A percentile compares a stretch with the other conserved stretches of the same genome.
These are phyloP conservation scores for Comarum palustre DNA, from an alignment of 306 rosid species.

Conservation along the genomic window DNA sequence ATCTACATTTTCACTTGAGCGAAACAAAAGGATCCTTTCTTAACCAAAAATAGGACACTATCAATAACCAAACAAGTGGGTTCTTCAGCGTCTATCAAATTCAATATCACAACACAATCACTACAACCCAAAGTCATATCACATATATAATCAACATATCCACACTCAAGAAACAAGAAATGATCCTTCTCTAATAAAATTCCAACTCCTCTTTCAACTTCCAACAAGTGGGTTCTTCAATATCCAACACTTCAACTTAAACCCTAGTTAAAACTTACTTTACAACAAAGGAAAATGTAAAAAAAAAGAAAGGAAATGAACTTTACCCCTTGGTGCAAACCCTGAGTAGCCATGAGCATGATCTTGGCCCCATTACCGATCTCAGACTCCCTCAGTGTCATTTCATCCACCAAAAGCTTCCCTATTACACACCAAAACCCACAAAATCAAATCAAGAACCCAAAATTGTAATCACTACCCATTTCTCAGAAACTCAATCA, in stretches of 20 bases:
- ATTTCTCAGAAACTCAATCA: background rate
- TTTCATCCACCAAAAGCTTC: slow-evolving; percentile 67
- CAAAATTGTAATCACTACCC: background rate
- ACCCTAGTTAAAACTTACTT: background rate
- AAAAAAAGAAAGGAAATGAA: background rate
- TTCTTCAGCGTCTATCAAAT: background rate
- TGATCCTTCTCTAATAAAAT: background rate
- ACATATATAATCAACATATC: background rate
- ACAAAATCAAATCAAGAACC: background rate
- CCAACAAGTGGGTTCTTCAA: background rate
- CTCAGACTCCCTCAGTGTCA: slow-evolving; percentile 58
- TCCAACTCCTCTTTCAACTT: background rate
- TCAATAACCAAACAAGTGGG: background rate
- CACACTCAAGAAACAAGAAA: background rate
- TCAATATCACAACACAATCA: background rate
- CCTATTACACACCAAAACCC: slow-evolving; percentile 52
- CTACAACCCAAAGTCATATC: background rate
- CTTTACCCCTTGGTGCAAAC: slow-evolving; percentile 91
- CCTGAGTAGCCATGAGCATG: slow-evolving; percentile 94
- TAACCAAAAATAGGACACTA: background rate
- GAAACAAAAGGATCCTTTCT: background rate
- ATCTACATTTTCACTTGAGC: background rate
- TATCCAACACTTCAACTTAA: background rate
- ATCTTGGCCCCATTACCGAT: slow-evolving; percentile 65
- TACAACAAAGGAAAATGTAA: background rate